Percentiles rank a stretch among this genome's conserved stretches.
Conservation (phyloP, 306 rosid genomes). For the Medicago ruthenica region DNA sequence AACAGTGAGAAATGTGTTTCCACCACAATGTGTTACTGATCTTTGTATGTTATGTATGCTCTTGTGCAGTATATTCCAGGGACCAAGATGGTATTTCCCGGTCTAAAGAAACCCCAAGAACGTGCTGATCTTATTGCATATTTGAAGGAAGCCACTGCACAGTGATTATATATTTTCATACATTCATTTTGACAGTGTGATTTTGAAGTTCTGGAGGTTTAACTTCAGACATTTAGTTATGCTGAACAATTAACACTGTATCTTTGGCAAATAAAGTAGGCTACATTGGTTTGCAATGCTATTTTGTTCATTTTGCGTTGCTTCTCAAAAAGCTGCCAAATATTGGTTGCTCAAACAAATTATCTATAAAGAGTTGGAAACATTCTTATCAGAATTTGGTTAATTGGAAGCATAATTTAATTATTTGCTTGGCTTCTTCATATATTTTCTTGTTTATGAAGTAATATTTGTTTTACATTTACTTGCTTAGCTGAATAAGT, state of each 20-base stretch:
- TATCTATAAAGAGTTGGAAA: slow-evolving; percentile 34
- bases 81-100: slow-evolving; percentile 97
- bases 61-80: slow-evolving; percentile 90
- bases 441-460: neutral
- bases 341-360: slow-evolving; percentile 42
- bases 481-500: neutral
- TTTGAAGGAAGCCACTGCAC: slow-evolving; percentile 80
- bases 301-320: slow-evolving; percentile 53
- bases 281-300: slow-evolving; percentile 56
- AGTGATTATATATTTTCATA: slow-evolving; percentile 36
- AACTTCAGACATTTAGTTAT: slow-evolving; percentile 34
- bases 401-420: slow-evolving; percentile 14
- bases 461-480: neutral
- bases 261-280: slow-evolving; percentile 64
- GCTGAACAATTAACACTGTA: slow-evolving; percentile 47
- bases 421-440: neutral
- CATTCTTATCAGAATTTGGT: slow-evolving; percentile 33
- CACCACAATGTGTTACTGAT: slow-evolving; percentile 29
- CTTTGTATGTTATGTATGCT: neutral
- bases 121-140: slow-evolving; percentile 95
- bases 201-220: slow-evolving; percentile 52
- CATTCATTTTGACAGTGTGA: slow-evolving; percentile 37
- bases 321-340: slow-evolving; percentile 45
- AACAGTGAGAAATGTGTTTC: neutral
- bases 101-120: slow-evolving; percentile 94